Conservation (phyloP, 176 grass and related monocot species). For the Luzula sylvatica region DNA sequence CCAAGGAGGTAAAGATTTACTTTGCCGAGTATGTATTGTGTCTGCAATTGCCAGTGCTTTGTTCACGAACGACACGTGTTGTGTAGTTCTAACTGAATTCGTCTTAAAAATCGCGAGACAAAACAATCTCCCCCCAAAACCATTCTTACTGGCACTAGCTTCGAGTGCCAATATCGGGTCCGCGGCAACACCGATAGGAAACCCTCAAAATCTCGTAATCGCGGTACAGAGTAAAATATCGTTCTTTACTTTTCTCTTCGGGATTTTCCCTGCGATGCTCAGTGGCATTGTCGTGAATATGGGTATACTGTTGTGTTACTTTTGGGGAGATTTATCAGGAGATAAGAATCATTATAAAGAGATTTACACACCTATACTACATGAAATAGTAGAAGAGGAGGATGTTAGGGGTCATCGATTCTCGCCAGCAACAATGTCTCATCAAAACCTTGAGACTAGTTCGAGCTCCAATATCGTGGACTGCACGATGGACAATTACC, state of each 20-base stretch:
- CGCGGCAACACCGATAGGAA: constrained; percentile 75
- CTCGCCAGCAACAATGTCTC: constrained; percentile 84
- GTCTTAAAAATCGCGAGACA: constrained; percentile 89
- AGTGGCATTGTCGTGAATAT: constrained; percentile 46
- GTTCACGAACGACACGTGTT: constrained; percentile 52
- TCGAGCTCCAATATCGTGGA: constrained; percentile 13
- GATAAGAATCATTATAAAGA: constrained; percentile 33
- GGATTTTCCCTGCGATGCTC: constrained; percentile 68
- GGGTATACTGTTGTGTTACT: constrained; percentile 52
- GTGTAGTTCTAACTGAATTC: constrained; percentile 53
- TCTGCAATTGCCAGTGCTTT: constrained; percentile 33
- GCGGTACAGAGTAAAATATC: constrained; percentile 76
- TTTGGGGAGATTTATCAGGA: constrained; percentile 48
- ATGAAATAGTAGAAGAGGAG: constrained; percentile 48
- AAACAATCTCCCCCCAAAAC: constrained; percentile 76
- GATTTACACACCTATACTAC: constrained; percentile 5
- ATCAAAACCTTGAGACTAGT: constrained; percentile 8
- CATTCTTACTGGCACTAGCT: constrained; percentile 63
- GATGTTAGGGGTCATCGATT: constrained; percentile 80
- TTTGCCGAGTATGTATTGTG: constrained; percentile 57
- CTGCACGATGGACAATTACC: background rate
- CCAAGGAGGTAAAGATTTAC: constrained; percentile 68
- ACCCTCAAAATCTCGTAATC: constrained; percentile 95
- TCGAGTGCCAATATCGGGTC: constrained; percentile 84
- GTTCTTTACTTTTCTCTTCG: constrained; percentile 48